Evolutionary conservation across 2,329 filamentous ascomycete genomes (phyloP).

Genomic region (Paracoccidioides brasiliensis): DNA sequence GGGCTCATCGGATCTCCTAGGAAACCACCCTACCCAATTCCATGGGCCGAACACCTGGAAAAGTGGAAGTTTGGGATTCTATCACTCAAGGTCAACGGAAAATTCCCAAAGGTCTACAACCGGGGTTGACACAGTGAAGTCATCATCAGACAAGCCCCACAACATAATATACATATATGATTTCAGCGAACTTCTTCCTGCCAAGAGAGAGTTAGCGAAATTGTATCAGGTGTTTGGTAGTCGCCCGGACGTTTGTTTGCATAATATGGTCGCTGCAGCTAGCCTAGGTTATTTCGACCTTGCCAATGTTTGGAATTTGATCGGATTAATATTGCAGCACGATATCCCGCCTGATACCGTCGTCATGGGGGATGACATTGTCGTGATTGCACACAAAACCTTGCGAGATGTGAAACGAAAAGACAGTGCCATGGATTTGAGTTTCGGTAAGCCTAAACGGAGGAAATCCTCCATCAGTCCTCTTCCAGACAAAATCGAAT

Average conservation of each 20-base stretch:
- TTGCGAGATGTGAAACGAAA: conserved; percentile 34
- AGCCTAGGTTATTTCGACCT: conserved; percentile 58
- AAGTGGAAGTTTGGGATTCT: conserved; percentile 40
- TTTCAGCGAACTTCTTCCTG: conserved; percentile 58
- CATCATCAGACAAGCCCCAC: conserved; percentile 36
- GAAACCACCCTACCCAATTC: conserved; percentile 35
- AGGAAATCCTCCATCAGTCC: conserved; percentile 24
- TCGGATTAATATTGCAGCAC: conserved; percentile 62
- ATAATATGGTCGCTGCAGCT: conserved; percentile 68
- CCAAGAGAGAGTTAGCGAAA: conserved; percentile 61
- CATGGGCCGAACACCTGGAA: conserved; percentile 41
- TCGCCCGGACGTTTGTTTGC: conserved; percentile 64
- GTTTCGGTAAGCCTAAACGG: conserved; percentile 20
- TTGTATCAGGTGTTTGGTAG: conserved; percentile 77
- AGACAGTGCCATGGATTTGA: conserved; percentile 23
- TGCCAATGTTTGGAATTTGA: conserved; percentile 71
- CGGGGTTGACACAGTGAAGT: conserved; percentile 40
- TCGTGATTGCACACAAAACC: conserved; percentile 56
- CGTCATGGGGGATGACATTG: conserved; percentile 42
- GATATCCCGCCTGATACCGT: conserved; percentile 58
- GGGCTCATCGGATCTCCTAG: conserved; percentile 31
- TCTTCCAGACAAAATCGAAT: conserved; percentile 37
- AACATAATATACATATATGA: conserved; percentile 65
- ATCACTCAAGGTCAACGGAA: conserved; percentile 39
- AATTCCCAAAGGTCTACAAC: conserved; percentile 41